These are phyloP conservation scores for Coffea canephora DNA, from an alignment of 257 asterid genomes.

Conservation along the genomic window DNA sequence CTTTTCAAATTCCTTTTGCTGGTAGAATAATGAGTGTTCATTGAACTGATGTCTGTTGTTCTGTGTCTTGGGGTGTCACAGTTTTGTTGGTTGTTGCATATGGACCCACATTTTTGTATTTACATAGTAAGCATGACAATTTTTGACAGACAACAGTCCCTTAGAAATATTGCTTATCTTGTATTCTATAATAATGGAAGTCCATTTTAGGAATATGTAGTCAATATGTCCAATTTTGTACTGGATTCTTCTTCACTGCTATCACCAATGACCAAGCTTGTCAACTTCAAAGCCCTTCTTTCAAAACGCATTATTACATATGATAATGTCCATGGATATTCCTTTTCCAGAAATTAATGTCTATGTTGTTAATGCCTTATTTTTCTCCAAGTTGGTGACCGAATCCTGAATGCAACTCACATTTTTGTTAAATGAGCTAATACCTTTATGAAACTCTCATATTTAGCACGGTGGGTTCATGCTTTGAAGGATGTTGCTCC, in stretches of 20 bases:
- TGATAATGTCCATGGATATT: neutral
- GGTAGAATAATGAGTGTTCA: no score
- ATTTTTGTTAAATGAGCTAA: no score
- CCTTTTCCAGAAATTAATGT: neutral
- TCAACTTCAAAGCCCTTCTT: neutral
- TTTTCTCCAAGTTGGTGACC: neutral
- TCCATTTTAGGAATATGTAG: neutral
- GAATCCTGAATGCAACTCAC: neutral
- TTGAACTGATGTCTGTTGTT: no score
- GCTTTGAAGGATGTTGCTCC: no score
- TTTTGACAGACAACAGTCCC: neutral
- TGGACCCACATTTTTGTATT: constrained; percentile 28
- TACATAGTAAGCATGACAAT: neutral
- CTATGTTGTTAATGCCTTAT: neutral
- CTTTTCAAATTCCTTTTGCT: no score
- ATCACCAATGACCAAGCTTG: no score
- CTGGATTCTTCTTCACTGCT: no score
- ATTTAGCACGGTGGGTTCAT: no score
- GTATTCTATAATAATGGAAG: neutral
- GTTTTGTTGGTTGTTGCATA: no score
- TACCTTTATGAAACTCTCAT: no score
- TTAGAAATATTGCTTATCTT: neutral
- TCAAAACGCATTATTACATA: neutral
- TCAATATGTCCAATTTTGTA: no score
- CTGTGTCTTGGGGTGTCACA: no score